Evolutionary conservation across 805 yeast genomes (phyloP).

Genomic region (Wickerhamiella azyma): DNA sequence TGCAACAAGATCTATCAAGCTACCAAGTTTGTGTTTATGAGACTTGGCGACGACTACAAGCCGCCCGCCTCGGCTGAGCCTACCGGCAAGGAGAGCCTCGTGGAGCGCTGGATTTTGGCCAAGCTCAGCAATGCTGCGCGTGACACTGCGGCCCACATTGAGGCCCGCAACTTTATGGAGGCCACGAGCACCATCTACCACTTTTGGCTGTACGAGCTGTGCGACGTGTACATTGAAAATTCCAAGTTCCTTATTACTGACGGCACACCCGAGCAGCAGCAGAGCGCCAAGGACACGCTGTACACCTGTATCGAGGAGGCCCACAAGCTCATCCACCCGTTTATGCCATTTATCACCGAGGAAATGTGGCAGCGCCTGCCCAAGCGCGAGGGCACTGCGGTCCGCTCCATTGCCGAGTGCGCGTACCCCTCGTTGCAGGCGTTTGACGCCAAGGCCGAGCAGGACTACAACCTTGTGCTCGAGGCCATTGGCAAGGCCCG

Average conservation of each 20-base stretch:
- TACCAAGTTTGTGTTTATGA: slow-evolving; percentile 87
- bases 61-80: slow-evolving; percentile 56
- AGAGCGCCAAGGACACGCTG: slow-evolving; percentile 85
- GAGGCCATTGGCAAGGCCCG: slow-evolving; percentile 83
- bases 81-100: slow-evolving; percentile 68
- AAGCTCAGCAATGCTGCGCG: slow-evolving; percentile 61
- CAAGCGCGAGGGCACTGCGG: slow-evolving; percentile 56
- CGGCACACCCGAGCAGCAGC: slow-evolving; percentile 72
- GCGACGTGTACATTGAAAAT: slow-evolving; percentile 97
- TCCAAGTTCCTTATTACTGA: slow-evolving; percentile 85
- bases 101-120: slow-evolving; percentile 93
- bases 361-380: slow-evolving; percentile 99
- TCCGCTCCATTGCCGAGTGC: slow-evolving; percentile 65
- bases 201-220: slow-evolving; percentile 87
- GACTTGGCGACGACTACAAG: slow-evolving; percentile 74
- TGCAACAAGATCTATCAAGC: slow-evolving; percentile 99
- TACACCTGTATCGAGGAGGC: slow-evolving; percentile 90
- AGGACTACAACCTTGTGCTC: slow-evolving; percentile 71
- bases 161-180: slow-evolving; percentile 76
- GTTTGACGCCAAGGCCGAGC: slow-evolving; percentile 50
- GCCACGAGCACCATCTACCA: slow-evolving; percentile 78
- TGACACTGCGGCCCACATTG: slow-evolving; percentile 51
- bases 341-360: slow-evolving; percentile 95
- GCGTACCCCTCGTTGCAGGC: slow-evolving; percentile 56
- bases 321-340: slow-evolving; percentile 84